phyloP scores from a whole-genome alignment of 2,329 filamentous ascomycete genomes.

The Epichloe glyceriae region DNA sequence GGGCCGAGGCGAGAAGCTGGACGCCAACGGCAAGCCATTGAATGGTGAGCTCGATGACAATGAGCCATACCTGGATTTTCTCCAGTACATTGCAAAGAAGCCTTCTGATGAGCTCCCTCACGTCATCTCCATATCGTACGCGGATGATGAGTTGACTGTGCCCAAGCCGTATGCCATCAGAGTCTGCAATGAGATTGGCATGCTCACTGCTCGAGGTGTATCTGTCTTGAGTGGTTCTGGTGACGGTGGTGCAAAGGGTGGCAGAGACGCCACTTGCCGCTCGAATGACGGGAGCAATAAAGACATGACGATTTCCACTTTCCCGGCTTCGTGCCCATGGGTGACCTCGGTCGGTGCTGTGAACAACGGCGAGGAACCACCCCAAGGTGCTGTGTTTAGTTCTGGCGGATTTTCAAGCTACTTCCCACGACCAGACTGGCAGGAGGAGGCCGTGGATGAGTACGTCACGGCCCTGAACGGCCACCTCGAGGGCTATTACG shows the following conservation, averaged over 20 bases:
- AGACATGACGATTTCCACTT: conserved; percentile 44
- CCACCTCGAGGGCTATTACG: conserved; percentile 31
- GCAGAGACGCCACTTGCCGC: conserved; percentile 36
- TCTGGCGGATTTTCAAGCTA: conserved; percentile 40
- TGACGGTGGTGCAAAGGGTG: conserved; percentile 34
- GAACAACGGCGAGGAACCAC: conserved; percentile 20
- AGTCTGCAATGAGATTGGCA: conserved; percentile 40
- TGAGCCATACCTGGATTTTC: conserved; percentile 44
- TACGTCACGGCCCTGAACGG: conserved; percentile 29
- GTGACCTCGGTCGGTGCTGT: conserved; percentile 55
- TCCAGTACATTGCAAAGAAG: conserved; percentile 35
- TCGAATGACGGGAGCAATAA: conserved; percentile 45
- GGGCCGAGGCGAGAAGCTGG: conserved; percentile 29
- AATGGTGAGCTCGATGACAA: conserved; percentile 26
- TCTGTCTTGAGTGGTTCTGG: conserved; percentile 38
- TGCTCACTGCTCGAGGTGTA: conserved; percentile 39
- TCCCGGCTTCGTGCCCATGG: conserved; percentile 55
- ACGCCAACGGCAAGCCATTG: conserved; percentile 22
- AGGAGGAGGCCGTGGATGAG: conserved; percentile 24
- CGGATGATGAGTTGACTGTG: conserved; percentile 43
- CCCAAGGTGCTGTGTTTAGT: conserved; percentile 31
- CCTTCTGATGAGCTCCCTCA: conserved; percentile 35
- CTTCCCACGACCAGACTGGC: conserved; percentile 33
- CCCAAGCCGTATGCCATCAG: conserved; percentile 36
- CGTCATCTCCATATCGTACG: conserved; percentile 45